A percentile compares a stretch with the other conserved stretches of the same genome.
Evolutionary conservation across 345 rosid genomes (phyloP).

Genomic region (Populus tremula): DNA sequence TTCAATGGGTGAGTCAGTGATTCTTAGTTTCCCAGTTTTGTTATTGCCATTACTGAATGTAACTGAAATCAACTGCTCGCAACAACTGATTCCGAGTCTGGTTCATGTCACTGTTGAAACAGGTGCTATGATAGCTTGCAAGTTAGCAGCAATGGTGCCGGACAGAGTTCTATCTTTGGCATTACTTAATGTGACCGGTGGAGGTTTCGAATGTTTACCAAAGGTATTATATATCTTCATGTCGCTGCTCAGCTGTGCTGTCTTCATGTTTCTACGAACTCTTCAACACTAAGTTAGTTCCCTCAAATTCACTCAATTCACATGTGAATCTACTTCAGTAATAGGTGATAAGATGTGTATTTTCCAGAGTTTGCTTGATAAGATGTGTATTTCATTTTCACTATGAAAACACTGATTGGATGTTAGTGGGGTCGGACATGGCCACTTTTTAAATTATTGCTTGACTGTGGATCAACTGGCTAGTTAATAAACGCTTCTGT

Average conservation of each 20-base stretch:
- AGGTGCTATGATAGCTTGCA: constrained; percentile 98
- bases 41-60: neutral
- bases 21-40: neutral
- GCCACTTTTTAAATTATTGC: neutral
- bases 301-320: neutral
- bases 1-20: constrained; percentile 71
- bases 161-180: constrained; percentile 78
- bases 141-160: constrained; percentile 86
- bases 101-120: constrained; percentile 12
- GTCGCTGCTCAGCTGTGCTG: neutral
- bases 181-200: constrained; percentile 92
- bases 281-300: neutral
- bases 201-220: constrained; percentile 89
- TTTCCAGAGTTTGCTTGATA: neutral
- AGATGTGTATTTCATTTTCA: neutral
- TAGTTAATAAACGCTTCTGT: neutral
- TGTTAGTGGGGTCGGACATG: neutral
- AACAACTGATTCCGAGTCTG: neutral
- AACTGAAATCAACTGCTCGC: neutral
- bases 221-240: constrained; percentile 49
- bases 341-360: neutral
- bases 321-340: neutral
- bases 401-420: neutral
- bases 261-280: neutral
- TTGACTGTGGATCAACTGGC: neutral